These are phyloP conservation scores for Exophiala alcalophila DNA, from an alignment of 2,329 filamentous ascomycete genomes.

Conservation along the genomic window DNA sequence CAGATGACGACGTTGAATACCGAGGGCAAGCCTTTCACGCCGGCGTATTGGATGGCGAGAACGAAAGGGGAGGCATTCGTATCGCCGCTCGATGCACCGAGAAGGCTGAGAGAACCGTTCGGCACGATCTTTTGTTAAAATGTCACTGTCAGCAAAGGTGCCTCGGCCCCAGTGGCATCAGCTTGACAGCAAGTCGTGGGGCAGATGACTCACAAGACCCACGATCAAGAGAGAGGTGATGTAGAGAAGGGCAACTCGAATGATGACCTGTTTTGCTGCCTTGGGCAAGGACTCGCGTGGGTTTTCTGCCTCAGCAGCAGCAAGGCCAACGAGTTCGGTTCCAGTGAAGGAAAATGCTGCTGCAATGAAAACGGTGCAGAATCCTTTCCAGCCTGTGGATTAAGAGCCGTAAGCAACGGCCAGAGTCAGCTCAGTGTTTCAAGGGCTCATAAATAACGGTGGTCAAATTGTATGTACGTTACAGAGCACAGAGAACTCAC, in stretches of 20 bases:
- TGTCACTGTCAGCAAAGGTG: too few relatives aligned
- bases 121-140: too few relatives aligned
- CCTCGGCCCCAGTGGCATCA: too few relatives aligned
- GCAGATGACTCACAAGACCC: too few relatives aligned
- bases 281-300: constrained; percentile 71
- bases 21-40: constrained; percentile 75
- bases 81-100: constrained; percentile 62
- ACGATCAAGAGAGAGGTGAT: constrained; percentile 76
- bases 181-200: too few relatives aligned
- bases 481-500: too few relatives aligned
- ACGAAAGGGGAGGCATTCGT: constrained; percentile 84
- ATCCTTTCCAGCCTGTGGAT: constrained; percentile 60
- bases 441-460: not conserved
- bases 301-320: constrained; percentile 57
- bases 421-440: not conserved
- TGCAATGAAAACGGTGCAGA: constrained; percentile 62
- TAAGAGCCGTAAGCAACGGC: too few relatives aligned
- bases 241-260: constrained; percentile 89
- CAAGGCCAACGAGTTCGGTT: constrained; percentile 60
- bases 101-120: constrained; percentile 58
- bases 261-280: constrained; percentile 87
- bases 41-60: constrained; percentile 81
- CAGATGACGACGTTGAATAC: constrained; percentile 92
- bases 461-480: too few relatives aligned
- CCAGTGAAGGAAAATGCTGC: constrained; percentile 63